Percentiles rank a stretch among this genome's conserved stretches.
Conservation (phyloP, 2,329 filamentous ascomycete genomes). For the Botrytis porri region DNA sequence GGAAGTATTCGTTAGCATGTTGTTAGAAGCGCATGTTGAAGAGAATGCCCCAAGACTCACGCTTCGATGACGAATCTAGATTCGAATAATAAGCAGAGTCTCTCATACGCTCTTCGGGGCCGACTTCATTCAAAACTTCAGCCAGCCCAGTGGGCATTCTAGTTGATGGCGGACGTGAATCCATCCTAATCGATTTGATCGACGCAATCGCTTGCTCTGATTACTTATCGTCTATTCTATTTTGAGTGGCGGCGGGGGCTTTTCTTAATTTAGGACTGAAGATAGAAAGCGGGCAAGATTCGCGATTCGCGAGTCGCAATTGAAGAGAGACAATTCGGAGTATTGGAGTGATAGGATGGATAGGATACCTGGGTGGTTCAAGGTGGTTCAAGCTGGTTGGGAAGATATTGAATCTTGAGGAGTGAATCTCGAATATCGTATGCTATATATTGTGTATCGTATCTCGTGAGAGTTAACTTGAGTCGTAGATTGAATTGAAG, state of each 20-base stretch:
- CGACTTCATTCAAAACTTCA: slow-evolving; percentile 47
- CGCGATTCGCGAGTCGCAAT: slow-evolving; percentile 17
- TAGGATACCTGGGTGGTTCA: background rate
- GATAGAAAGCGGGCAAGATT: slow-evolving; percentile 14
- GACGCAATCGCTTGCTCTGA: background rate
- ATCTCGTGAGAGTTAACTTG: background rate
- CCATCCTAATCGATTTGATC: slow-evolving; percentile 11
- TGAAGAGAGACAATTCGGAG: slow-evolving; percentile 1
- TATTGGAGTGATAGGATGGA: background rate
- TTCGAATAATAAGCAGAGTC: slow-evolving; percentile 52
- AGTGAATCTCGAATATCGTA: background rate
- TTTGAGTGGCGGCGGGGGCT: background rate
- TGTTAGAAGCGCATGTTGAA: background rate
- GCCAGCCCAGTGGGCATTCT: slow-evolving; percentile 46
- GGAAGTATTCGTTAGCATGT: background rate
- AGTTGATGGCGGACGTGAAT: slow-evolving; percentile 20
- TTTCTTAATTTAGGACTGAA: slow-evolving; percentile 10
- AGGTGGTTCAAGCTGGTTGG: background rate
- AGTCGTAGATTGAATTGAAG: background rate
- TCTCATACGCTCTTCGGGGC: slow-evolving; percentile 46
- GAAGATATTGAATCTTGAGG: background rate
- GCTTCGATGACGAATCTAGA: slow-evolving; percentile 48
- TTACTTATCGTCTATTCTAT: slow-evolving; percentile 14
- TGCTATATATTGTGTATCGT: background rate
- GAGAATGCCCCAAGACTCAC: slow-evolving; percentile 38